Percentiles rank a stretch among this genome's conserved stretches.
phyloP scores from a whole-genome alignment of 495 filamentous ascomycete species.

The Xylaria telfairii region DNA sequence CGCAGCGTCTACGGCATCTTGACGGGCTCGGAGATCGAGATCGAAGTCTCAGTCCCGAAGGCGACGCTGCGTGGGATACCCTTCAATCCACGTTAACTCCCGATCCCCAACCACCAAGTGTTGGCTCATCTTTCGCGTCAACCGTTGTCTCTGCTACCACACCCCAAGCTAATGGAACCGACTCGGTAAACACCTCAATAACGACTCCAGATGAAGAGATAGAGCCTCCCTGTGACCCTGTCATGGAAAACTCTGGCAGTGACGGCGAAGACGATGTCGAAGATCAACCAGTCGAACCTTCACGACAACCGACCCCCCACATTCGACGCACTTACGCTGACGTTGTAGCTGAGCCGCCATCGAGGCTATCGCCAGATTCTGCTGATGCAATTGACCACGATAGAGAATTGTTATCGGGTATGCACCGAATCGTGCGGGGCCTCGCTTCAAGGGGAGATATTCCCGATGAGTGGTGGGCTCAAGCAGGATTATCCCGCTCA shows the following conservation, averaged over 20 bases:
- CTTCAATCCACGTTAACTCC: constrained; percentile 80
- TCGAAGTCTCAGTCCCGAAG: constrained; percentile 79
- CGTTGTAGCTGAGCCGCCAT: constrained; percentile 31
- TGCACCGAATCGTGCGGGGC: constrained; percentile 71
- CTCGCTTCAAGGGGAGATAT: constrained; percentile 72
- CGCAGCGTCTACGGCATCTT: constrained; percentile 35
- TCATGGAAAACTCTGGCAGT: constrained; percentile 42
- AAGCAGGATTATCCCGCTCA: constrained; percentile 69
- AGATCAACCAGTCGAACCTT: constrained; percentile 2
- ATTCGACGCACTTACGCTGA: constrained; percentile 45
- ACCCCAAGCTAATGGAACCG: constrained; percentile 42
- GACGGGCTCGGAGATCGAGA: constrained; percentile 86
- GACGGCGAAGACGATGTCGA: constrained; percentile 41
- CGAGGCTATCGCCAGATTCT: constrained; percentile 24
- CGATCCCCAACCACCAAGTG: constrained; percentile 79
- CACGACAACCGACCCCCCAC: constrained; percentile 4
- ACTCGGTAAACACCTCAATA: constrained; percentile 46
- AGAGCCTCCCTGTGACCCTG: constrained; percentile 50
- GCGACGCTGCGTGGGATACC: constrained; percentile 75
- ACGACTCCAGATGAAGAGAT: constrained; percentile 40
- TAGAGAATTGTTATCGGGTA: constrained; percentile 61
- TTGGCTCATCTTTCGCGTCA: constrained; percentile 79
- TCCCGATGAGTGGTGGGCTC: constrained; percentile 79
- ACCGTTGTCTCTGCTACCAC: constrained; percentile 55
- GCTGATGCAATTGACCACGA: constrained; percentile 38